phyloP scores from a whole-genome alignment of 768 basidiomycete species.

The Cystobasidiopsis lactophilus region DNA sequence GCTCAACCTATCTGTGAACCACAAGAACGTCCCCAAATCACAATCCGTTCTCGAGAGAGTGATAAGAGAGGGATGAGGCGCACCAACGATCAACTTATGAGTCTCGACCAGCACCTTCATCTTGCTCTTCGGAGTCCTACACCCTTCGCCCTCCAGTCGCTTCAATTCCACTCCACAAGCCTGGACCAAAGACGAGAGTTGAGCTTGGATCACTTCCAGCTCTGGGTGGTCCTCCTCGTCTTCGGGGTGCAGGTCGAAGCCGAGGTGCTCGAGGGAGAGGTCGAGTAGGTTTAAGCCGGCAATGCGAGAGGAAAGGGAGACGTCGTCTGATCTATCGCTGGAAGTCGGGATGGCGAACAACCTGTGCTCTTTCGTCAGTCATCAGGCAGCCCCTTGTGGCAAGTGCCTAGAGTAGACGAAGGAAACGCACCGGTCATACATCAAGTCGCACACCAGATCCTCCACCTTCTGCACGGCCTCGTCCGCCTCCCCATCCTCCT shows the following conservation, averaged over 20 bases:
- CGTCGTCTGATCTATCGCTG: constrained; percentile 72
- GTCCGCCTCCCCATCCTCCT: constrained; percentile 22
- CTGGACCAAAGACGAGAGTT: not conserved
- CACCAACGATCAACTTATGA: constrained; percentile 70
- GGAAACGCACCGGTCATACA: constrained; percentile 55
- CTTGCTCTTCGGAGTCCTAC: constrained; percentile 52
- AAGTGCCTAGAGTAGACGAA: too few species aligned
- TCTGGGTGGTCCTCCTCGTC: constrained; percentile 30
- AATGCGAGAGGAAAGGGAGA: constrained; percentile 64
- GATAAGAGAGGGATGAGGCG: constrained; percentile 20
- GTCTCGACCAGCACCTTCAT: constrained; percentile 55
- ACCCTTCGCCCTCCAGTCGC: constrained; percentile 30
- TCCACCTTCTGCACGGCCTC: constrained; percentile 46
- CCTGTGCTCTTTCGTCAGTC: constrained; percentile 26
- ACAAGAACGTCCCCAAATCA: not conserved
- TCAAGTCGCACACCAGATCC: constrained; percentile 40
- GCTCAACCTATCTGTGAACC: constrained; percentile 12
- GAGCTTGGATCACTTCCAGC: constrained; percentile 53
- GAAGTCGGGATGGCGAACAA: constrained; percentile 52
- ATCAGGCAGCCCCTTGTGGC: not conserved
- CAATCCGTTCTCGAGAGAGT: not conserved
- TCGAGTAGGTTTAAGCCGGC: constrained; percentile 83
- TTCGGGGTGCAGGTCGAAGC: constrained; percentile 45
- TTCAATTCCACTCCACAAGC: not conserved
- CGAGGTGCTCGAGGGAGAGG: constrained; percentile 66